Percentiles rank a stretch among this genome's conserved stretches.
Conservation (phyloP, 345 rosid species). For the Jatropha curcas region DNA sequence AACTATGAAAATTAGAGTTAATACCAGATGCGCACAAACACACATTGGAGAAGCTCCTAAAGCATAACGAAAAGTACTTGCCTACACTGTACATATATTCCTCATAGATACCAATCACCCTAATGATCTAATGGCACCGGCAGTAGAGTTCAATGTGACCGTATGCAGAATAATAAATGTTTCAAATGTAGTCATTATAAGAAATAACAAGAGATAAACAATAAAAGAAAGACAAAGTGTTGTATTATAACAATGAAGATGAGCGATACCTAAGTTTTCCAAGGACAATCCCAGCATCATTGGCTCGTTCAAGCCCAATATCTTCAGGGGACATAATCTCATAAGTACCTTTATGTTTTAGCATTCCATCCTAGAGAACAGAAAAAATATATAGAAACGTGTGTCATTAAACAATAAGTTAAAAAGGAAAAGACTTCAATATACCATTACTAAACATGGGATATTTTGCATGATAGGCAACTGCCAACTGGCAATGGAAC, state of each 20-base stretch:
- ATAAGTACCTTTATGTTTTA: constrained; percentile 87
- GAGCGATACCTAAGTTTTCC: constrained; percentile 80
- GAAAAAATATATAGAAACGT: background rate
- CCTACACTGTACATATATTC: no score
- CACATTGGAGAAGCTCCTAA: no score
- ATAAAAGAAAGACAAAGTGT: background rate
- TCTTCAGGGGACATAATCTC: constrained; percentile 88
- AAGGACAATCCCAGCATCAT: constrained; percentile 88
- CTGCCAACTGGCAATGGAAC: background rate
- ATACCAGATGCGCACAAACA: background rate
- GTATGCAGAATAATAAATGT: no score
- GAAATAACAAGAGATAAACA: background rate
- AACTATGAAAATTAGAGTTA: background rate
- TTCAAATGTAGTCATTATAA: background rate
- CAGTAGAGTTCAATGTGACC: background rate
- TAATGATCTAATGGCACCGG: background rate
- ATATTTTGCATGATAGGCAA: constrained; percentile 1
- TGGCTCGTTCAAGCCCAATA: constrained; percentile 84
- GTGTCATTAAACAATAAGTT: background rate
- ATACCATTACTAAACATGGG: background rate
- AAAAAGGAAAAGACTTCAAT: background rate
- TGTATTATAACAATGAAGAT: background rate
- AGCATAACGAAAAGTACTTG: no score
- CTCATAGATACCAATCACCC: background rate
- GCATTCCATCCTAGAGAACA: constrained; percentile 84